These are phyloP conservation scores for Reutealis trisperma DNA, from an alignment of 345 rosid genomes.

Conservation along the genomic window DNA sequence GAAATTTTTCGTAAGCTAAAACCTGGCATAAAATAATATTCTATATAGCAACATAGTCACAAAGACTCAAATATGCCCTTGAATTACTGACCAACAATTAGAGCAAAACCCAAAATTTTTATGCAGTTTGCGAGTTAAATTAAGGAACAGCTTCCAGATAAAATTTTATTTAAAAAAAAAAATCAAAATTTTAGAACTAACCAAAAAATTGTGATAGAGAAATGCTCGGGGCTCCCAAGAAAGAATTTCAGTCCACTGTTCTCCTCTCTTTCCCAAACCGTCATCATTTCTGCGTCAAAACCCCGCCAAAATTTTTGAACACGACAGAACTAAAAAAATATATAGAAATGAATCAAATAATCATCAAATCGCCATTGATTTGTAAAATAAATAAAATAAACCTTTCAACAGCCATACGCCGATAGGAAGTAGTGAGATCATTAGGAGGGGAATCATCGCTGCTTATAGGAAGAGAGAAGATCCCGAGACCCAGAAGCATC, in stretches of 20 bases:
- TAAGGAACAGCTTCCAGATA: neutral
- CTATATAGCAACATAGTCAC: neutral
- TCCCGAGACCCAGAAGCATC: slow-evolving; percentile 69
- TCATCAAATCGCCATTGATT: neutral
- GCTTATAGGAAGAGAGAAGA: slow-evolving; percentile 62
- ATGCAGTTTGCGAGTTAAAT: neutral
- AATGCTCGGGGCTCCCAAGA: slow-evolving; percentile 95
- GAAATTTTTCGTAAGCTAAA: neutral
- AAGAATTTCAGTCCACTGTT: slow-evolving; percentile 85
- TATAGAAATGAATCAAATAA: neutral
- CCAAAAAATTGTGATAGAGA: slow-evolving; percentile 85
- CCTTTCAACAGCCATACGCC: slow-evolving; percentile 65
- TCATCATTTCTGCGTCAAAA: slow-evolving; percentile 42
- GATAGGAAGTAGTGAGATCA: slow-evolving; percentile 49
- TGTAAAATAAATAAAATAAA: neutral
- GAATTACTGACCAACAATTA: slow-evolving; percentile 8
- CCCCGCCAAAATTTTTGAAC: neutral
- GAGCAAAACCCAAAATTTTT: neutral
- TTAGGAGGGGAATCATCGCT: slow-evolving; percentile 45
- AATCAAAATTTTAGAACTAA: slow-evolving; percentile 29
- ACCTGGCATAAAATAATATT: neutral
- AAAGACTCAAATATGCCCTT: neutral
- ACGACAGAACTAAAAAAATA: neutral
- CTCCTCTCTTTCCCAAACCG: slow-evolving; percentile 61
- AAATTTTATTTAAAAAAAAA: neutral